These are phyloP conservation scores for Colletotrichum sp. DNA, from an alignment of 2,329 filamentous ascomycete genomes.

Conservation along the genomic window DNA sequence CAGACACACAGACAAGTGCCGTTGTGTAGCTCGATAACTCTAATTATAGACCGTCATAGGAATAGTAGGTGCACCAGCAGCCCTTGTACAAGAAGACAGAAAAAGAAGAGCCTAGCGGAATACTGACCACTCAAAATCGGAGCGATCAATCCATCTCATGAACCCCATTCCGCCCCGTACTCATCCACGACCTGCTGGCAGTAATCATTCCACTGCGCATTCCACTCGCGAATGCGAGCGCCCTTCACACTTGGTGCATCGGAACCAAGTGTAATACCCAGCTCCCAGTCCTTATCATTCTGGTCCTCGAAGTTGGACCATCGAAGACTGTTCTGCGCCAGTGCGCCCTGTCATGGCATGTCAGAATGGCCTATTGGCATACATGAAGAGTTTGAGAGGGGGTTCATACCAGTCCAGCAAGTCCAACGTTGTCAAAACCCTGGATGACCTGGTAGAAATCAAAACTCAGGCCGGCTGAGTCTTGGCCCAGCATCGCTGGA, in stretches of 20 bases:
- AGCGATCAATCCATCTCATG: neutral
- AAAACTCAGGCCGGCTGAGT: neutral
- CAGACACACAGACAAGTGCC: neutral
- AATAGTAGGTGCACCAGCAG: neutral
- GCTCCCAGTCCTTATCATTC: constrained; percentile 70
- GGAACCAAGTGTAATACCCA: constrained; percentile 75
- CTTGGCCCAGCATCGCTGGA: constrained; percentile 74
- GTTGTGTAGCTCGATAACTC: neutral
- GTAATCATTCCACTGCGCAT: constrained; percentile 83
- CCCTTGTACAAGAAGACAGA: neutral
- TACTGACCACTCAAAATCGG: neutral
- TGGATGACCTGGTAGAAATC: constrained; percentile 68
- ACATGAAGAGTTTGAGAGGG: neutral
- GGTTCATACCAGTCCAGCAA: constrained; percentile 76
- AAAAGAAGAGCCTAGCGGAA: neutral
- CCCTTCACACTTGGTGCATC: constrained; percentile 75
- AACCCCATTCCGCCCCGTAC: constrained; percentile 38
- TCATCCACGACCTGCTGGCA: constrained; percentile 89
- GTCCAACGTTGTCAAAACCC: constrained; percentile 74
- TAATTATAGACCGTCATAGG: neutral
- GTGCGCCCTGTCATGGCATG: constrained; percentile 33
- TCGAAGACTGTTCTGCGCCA: constrained; percentile 91
- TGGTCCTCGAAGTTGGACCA: constrained; percentile 92
- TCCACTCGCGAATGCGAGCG: constrained; percentile 77
- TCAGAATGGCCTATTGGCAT: neutral